Base-by-base conservation (phyloP, 2,329 filamentous ascomycete species). In the Fusarium penzigii region DNA sequence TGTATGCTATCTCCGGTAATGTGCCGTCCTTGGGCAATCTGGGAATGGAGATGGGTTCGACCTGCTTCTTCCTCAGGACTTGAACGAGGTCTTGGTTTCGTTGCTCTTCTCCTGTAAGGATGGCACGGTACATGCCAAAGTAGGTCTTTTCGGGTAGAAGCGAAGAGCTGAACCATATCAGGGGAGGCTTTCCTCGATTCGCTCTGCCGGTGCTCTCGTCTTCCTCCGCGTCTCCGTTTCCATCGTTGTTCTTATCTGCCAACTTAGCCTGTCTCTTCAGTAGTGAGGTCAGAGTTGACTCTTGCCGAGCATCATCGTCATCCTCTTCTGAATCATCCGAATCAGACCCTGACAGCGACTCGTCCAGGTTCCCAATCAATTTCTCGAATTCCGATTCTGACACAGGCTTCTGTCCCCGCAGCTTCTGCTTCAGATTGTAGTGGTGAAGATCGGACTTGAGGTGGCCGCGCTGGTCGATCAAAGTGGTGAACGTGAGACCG, bases 361-460 rank as follows among this genome's bases (percentile, higher is more conserved):
- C 93, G 62, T 97, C 90, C 34, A 99, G 77, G 53, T 94, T 85
- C 36, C 86, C 90, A 8, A 97, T 80, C 7, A 97, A 79, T 68
- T 87, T 90, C 68, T 94, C 90, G 61, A 99, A 99, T 34, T 96
- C 92, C 8, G 68, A 70, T 67, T 99, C 94, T 2, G 84, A 83
- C 2, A 97, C 87, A 0, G 89, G 73, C 10, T 80, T 81, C 52
- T 80, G 79, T 0, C 90, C 90, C 43, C 90, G 85, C 51, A 96
- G 75, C 75, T 90, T 96, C 68, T 93, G 89, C 73, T 96, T 97
- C 55, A 97, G 75, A 69, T 99, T 99, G 75, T 97, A 99, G 59
- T 88, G 83, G 70, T 99, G 94, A 44, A 95, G 79, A 66, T 99
- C 94, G 10, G 93, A 96, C 64, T 90, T 89, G 52, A 90, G 85